Conservation (phyloP, 2,329 filamentous ascomycete genomes). For the Arthrobotrys entomopaga region DNA sequence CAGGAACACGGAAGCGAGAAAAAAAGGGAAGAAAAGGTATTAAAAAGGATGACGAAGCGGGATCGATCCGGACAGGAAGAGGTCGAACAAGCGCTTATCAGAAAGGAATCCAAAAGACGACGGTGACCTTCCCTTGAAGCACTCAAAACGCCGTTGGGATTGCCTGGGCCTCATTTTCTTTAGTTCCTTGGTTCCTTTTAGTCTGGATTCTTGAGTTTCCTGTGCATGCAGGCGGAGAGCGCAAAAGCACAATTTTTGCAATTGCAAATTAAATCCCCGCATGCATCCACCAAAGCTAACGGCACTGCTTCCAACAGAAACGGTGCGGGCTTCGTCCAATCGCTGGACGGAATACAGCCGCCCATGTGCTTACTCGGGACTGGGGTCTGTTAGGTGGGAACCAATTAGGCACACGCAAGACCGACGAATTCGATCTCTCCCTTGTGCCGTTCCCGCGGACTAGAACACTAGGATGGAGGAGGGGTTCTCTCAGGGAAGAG, state of each 20-base stretch:
- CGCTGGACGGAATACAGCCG: constrained; percentile 42
- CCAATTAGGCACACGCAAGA: constrained; percentile 22
- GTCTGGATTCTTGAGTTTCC: neutral
- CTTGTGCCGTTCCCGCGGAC: neutral
- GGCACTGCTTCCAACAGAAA: constrained; percentile 13
- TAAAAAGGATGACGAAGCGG: neutral
- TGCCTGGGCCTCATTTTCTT: too few species aligned
- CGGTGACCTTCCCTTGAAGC: neutral
- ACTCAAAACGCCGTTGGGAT: too few species aligned
- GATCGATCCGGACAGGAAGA: neutral
- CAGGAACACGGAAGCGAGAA: constrained; percentile 12
- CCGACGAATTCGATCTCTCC: neutral
- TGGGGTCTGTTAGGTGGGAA: neutral
- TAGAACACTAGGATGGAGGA: neutral
- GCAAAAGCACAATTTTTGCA: neutral
- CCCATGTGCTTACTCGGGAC: constrained; percentile 13
- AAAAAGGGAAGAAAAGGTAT: neutral
- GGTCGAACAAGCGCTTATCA: too few species aligned
- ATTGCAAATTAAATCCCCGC: constrained; percentile 45
- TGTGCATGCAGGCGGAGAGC: neutral
- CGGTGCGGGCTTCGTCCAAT: constrained; percentile 24
- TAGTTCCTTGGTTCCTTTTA: too few species aligned
- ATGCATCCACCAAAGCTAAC: constrained; percentile 29
- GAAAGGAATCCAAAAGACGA: neutral
- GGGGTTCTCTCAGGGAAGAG: neutral